Percentiles rank a stretch among this genome's conserved stretches.
These are phyloP conservation scores for Sporobolomyces phaffii DNA, from an alignment of 768 basidiomycete genomes.

Conservation along the genomic window DNA sequence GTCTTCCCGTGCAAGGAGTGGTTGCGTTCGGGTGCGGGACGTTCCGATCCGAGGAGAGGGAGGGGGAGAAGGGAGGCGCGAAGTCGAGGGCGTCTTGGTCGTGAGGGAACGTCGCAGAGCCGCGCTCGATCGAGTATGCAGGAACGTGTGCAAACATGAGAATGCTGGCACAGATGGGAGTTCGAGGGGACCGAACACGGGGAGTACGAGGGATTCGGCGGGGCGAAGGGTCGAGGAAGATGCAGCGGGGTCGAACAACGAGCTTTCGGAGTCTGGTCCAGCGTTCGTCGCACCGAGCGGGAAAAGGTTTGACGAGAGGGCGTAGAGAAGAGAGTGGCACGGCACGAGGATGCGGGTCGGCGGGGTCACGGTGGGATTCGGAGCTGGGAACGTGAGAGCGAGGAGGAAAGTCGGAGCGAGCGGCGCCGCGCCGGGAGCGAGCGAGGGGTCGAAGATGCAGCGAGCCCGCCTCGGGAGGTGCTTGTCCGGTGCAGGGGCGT, in stretches of 20 bases:
- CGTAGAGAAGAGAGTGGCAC: conserved; percentile 12
- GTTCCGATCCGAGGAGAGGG: background rate
- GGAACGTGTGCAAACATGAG: conserved; percentile 2
- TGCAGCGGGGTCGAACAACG: background rate
- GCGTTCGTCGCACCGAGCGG: background rate
- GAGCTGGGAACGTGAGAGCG: background rate
- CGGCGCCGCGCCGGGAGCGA: background rate
- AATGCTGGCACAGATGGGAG: conserved; percentile 4
- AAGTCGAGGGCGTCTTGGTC: background rate
- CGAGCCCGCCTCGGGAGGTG: background rate
- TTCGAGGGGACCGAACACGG: background rate
- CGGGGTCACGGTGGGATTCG: background rate
- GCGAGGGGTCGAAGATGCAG: background rate
- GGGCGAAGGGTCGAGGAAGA: background rate
- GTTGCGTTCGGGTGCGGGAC: too few relatives aligned
- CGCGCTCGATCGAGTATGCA: background rate
- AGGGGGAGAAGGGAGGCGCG: background rate
- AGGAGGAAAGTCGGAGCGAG: conserved; percentile 20
- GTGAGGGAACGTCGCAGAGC: background rate
- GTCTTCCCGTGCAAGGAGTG: background rate
- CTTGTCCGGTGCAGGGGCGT: background rate
- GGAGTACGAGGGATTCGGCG: background rate
- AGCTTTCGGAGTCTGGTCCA: too few relatives aligned
- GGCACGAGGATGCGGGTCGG: background rate
- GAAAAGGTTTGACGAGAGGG: background rate